Conservation (phyloP, 139 green algal species). For the Coelastrella sp. region DNA sequence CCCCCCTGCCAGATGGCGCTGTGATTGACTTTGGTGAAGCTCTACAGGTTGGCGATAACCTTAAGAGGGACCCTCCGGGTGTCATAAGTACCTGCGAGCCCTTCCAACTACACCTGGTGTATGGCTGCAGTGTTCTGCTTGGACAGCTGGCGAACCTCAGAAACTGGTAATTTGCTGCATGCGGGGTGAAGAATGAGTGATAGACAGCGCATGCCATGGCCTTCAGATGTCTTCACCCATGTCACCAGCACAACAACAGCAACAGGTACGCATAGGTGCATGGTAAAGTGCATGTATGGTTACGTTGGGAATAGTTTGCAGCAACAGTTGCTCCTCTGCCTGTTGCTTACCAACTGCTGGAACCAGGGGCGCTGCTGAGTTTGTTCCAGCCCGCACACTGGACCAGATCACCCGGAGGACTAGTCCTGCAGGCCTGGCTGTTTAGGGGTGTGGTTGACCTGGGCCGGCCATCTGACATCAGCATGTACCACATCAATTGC, state of each 20-base stretch:
- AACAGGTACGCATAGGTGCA: too few species aligned
- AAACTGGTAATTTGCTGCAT: conserved; percentile 16
- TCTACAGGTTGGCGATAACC: neutral
- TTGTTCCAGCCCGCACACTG: neutral
- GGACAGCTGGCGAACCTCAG: neutral
- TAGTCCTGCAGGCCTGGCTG: conserved; percentile 14
- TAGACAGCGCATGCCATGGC: neutral
- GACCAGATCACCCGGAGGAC: neutral
- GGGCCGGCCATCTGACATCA: neutral
- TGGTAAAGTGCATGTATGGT: too few species aligned
- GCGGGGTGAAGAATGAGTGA: neutral
- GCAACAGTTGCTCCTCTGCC: conserved; percentile 4
- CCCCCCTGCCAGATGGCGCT: neutral
- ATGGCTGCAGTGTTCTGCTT: conserved; percentile 18
- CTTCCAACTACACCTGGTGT: conserved; percentile 6
- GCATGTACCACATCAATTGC: neutral
- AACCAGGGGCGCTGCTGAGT: neutral
- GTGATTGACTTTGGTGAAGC: conserved; percentile 1
- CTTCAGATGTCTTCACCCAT: too few species aligned
- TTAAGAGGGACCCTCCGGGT: too few species aligned
- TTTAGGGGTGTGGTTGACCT: neutral
- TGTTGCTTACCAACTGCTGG: neutral
- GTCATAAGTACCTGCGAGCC: neutral
- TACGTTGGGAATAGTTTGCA: too few species aligned
- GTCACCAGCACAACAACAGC: neutral